Evolutionary conservation across 768 basidiomycete species (phyloP).

Genomic region (Lepiota brunneoincarnata): DNA sequence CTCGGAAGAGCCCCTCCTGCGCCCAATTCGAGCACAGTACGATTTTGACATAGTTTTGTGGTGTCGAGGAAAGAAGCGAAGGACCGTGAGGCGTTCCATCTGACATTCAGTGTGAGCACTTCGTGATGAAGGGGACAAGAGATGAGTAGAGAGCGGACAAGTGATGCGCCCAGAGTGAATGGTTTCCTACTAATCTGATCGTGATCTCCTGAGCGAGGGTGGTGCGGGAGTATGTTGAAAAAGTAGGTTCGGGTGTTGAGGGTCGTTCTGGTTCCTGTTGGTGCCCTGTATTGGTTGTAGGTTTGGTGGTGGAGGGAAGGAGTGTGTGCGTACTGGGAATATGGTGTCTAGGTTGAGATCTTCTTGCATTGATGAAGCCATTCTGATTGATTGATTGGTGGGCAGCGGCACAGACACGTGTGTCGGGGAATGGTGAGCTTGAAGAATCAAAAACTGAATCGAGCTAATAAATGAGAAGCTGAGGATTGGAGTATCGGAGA

Average conservation of each 20-base stretch:
- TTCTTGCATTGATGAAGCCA: no score
- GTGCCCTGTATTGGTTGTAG: slow-evolving; percentile 8
- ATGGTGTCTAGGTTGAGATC: slow-evolving; percentile 35
- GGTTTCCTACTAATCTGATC: slow-evolving; percentile 73
- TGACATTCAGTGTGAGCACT: slow-evolving; percentile 23
- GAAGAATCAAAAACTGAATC: no score
- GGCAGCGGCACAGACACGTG: no score
- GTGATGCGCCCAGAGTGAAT: slow-evolving; percentile 82
- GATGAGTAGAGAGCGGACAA: slow-evolving; percentile 44
- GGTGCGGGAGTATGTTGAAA: slow-evolving; percentile 46
- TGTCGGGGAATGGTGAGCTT: no score
- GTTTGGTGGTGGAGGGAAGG: not conserved
- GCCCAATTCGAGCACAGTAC: slow-evolving; percentile 79
- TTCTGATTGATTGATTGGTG: no score
- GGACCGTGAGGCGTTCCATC: slow-evolving; percentile 80
- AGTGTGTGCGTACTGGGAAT: slow-evolving; percentile 42
- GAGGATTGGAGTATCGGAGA: no score
- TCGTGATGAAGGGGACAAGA: not conserved
- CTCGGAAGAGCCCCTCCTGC: slow-evolving; percentile 92
- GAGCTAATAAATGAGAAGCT: no score
- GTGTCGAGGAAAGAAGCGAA: slow-evolving; percentile 69
- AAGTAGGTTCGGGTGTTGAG: slow-evolving; percentile 62
- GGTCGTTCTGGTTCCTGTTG: slow-evolving; percentile 64
- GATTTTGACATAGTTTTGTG: slow-evolving; percentile 40
- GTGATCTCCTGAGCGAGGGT: slow-evolving; percentile 33